Evolutionary conservation across 305 asterid genomes (phyloP).

Genomic region (Ajuga reptans): DNA sequence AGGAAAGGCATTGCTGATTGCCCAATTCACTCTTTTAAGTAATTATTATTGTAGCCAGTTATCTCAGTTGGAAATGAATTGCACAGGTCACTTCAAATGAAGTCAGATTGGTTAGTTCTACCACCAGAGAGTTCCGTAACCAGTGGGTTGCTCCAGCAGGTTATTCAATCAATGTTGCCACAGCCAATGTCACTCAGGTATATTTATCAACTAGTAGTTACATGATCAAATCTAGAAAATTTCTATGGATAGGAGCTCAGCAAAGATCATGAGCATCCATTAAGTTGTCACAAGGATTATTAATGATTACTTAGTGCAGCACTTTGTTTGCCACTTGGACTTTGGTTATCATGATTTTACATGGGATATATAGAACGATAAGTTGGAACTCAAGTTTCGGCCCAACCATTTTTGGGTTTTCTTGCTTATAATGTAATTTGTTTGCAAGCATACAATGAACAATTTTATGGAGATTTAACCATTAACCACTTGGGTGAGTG

Average conservation of each 20-base stretch:
- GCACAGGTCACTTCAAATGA: conserved; percentile 69
- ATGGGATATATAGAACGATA: neutral
- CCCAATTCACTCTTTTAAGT: neutral
- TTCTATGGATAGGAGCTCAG: neutral
- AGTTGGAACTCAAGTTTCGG: neutral
- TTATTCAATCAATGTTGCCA: conserved; percentile 80
- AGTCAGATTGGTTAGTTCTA: conserved; percentile 70
- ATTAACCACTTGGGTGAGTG: neutral
- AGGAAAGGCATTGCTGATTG: neutral
- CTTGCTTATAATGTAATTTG: neutral
- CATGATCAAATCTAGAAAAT: conserved; percentile 3
- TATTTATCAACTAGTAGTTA: conserved; percentile 13
- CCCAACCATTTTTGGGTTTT: neutral
- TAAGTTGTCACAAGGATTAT: neutral
- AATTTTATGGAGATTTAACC: neutral
- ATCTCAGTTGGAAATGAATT: conserved; percentile 22
- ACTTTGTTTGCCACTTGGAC: neutral
- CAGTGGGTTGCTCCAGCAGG: conserved; percentile 81
- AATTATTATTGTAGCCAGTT: neutral
- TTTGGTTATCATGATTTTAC: neutral
- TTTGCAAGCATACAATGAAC: neutral
- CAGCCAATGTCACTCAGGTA: conserved; percentile 88
- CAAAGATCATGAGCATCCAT: neutral
- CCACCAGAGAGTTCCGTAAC: conserved; percentile 56
- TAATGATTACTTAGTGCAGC: neutral